Evolutionary conservation across 2,329 filamentous ascomycete genomes (phyloP).

Genomic region (Exophiala sp.): DNA sequence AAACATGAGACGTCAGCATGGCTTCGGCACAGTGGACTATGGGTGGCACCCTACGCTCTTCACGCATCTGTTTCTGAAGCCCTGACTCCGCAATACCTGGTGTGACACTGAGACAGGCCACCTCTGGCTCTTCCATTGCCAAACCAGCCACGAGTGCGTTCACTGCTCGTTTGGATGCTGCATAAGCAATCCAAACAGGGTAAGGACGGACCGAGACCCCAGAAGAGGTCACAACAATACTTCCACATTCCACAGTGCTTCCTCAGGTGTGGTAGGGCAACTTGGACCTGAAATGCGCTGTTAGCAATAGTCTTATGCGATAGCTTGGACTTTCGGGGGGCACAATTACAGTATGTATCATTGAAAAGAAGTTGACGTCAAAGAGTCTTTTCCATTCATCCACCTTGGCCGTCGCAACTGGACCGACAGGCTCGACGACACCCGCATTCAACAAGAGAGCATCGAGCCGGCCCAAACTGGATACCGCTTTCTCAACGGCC

Average conservation of each 20-base stretch:
- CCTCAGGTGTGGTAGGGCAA: neutral
- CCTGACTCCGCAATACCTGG: slow-evolving; percentile 5
- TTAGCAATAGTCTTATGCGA: too few species aligned
- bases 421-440: too few species aligned
- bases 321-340: too few species aligned
- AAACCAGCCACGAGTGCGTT: slow-evolving; percentile 1
- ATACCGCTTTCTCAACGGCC: too few species aligned
- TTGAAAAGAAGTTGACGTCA: too few species aligned
- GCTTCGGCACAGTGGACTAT: neutral
- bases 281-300: too few species aligned
- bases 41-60: slow-evolving; percentile 3
- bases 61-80: neutral
- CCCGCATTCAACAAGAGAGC: too few species aligned
- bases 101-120: neutral
- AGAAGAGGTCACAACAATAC: slow-evolving; percentile 3
- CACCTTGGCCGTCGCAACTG: too few species aligned
- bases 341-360: too few species aligned
- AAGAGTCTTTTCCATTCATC: too few species aligned
- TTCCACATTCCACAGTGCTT: neutral
- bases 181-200: neutral
- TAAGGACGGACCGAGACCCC: neutral
- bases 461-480: too few species aligned
- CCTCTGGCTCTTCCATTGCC: neutral
- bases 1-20: neutral
- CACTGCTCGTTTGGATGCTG: slow-evolving; percentile 1